phyloP scores from a whole-genome alignment of 345 rosid species.

The Carallia pectinifolia region DNA sequence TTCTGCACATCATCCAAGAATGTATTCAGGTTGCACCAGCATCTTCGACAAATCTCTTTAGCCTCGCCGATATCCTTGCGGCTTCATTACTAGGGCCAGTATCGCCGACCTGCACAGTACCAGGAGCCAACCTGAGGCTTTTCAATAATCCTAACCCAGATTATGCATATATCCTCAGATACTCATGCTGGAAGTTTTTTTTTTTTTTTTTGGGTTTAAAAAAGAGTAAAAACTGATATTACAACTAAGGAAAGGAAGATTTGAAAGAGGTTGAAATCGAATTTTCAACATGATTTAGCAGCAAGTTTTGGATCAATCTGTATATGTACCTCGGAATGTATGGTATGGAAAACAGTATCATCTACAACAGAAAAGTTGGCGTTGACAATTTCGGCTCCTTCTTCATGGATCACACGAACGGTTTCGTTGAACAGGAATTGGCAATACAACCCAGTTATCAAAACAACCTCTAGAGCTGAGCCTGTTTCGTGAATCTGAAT shows the following conservation, averaged over 20 bases:
- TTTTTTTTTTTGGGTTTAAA: too few species aligned
- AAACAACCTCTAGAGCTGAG: slow-evolving; percentile 38
- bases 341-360: slow-evolving; percentile 40
- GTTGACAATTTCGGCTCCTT: slow-evolving; percentile 43
- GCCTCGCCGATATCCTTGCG: slow-evolving; percentile 41
- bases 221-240: too few species aligned
- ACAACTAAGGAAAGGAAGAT: too few species aligned
- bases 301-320: background rate
- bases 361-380: slow-evolving; percentile 38
- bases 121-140: too few species aligned
- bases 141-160: background rate
- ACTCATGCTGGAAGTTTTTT: background rate
- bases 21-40: slow-evolving; percentile 1
- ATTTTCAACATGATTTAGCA: too few species aligned
- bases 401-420: slow-evolving; percentile 43
- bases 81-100: slow-evolving; percentile 17
- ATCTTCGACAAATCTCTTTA: slow-evolving; percentile 34
- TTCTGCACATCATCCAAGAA: too few species aligned
- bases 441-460: slow-evolving; percentile 37
- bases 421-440: slow-evolving; percentile 41
- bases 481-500: slow-evolving; percentile 39
- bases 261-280: too few species aligned
- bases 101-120: slow-evolving; percentile 37
- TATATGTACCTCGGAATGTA: slow-evolving; percentile 45
- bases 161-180: background rate